Evolutionary conservation across 2,329 filamentous ascomycete species (phyloP).

Genomic region (Scedosporium boydii): DNA sequence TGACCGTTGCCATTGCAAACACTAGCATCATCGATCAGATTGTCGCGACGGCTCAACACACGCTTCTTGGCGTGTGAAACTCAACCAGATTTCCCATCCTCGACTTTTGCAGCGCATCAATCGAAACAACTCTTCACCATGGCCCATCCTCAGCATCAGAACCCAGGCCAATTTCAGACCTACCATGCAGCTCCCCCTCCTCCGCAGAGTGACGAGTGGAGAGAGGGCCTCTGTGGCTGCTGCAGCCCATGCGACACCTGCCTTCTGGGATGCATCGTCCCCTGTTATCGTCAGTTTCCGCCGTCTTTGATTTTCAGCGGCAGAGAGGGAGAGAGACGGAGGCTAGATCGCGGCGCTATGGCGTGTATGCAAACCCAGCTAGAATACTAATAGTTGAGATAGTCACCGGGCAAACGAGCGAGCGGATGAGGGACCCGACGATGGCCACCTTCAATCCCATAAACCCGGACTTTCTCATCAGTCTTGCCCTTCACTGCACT

Average conservation of each 20-base stretch:
- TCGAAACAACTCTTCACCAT: background rate
- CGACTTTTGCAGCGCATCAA: too few species aligned
- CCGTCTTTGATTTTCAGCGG: background rate
- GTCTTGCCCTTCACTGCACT: constrained; percentile 25
- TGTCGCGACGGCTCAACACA: too few species aligned
- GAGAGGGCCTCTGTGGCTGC: constrained; percentile 29
- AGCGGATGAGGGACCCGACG: constrained; percentile 33
- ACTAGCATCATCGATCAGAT: too few species aligned
- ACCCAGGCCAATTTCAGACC: background rate
- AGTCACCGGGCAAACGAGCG: constrained; percentile 34
- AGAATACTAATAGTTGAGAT: background rate
- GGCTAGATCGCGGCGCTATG: background rate
- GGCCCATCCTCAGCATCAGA: background rate
- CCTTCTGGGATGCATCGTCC: constrained; percentile 27
- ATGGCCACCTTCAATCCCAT: constrained; percentile 26
- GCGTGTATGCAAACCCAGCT: background rate
- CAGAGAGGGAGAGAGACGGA: background rate
- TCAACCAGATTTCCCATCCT: too few species aligned
- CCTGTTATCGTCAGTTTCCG: constrained; percentile 31
- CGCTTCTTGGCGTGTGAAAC: too few species aligned
- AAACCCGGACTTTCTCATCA: constrained; percentile 32
- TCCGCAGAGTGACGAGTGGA: constrained; percentile 20
- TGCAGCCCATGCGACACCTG: constrained; percentile 26
- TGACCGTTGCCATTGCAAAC: too few species aligned
- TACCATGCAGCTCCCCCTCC: background rate